Evolutionary conservation across 73 alveolate species (phyloP).

Genomic region (Diophrys sp.): DNA sequence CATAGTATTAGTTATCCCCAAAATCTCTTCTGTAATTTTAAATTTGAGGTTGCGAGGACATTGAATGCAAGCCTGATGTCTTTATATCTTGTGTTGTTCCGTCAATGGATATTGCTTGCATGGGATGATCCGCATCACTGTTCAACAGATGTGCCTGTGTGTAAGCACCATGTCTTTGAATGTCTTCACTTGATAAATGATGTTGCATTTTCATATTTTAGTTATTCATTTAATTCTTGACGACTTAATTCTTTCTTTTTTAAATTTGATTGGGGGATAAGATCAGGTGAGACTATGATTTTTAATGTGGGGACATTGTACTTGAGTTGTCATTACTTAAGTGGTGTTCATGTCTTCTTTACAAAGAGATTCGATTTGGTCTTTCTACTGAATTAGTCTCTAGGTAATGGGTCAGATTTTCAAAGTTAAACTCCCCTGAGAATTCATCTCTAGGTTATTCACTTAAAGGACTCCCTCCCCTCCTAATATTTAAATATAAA

Average conservation of each 20-base stretch:
- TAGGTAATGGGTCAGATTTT: too few species aligned
- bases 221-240: not conserved
- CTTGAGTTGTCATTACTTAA: not conserved
- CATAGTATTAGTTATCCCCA: not conserved
- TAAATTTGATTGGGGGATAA: not conserved
- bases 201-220: not conserved
- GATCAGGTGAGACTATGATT: not conserved
- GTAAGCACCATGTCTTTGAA: not conserved
- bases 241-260: not conserved
- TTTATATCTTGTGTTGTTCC: not conserved
- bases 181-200: not conserved
- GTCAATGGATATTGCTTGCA: not conserved
- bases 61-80: not conserved
- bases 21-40: not conserved
- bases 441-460: not conserved
- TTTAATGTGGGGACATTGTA: not conserved
- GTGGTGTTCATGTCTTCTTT: not conserved
- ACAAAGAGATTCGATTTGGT: not conserved
- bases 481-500: too few species aligned
- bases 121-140: not conserved
- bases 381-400: not conserved
- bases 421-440: not conserved
- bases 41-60: not conserved
- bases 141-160: too few species aligned
- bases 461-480: not conserved